phyloP scores from a whole-genome alignment of 306 rosid species.

The Lupinus albus region DNA sequence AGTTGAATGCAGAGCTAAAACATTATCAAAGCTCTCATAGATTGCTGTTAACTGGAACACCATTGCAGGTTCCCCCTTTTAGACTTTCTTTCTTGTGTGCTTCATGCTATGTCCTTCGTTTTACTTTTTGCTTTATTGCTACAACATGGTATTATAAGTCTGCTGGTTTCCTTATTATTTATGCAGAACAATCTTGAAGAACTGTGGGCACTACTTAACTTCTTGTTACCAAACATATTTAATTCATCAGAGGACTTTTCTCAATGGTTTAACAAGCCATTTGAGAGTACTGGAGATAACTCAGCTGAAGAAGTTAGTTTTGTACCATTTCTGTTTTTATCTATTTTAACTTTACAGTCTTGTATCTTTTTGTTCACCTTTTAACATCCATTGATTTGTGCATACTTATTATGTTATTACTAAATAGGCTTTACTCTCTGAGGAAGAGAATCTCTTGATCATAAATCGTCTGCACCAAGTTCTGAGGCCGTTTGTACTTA shows the following conservation, averaged over 20 bases:
- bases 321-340: slow-evolving; percentile 27
- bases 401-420: slow-evolving; percentile 27
- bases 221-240: slow-evolving; percentile 95
- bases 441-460: slow-evolving; percentile 99
- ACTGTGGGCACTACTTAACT: slow-evolving; percentile 95
- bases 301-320: slow-evolving; percentile 81
- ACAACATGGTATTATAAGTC: slow-evolving; percentile 31
- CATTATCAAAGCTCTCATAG: slow-evolving; percentile 96
- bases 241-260: slow-evolving; percentile 97
- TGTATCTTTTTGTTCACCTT: not conserved
- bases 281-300: slow-evolving; percentile 90
- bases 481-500: slow-evolving; percentile 95
- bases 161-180: slow-evolving; percentile 37
- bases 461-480: slow-evolving; percentile 99
- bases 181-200: slow-evolving; percentile 97
- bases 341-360: slow-evolving; percentile 25
- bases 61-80: slow-evolving; percentile 71
- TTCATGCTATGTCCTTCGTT: slow-evolving; percentile 17
- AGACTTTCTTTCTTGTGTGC: slow-evolving; percentile 24
- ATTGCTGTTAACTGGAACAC: slow-evolving; percentile 97
- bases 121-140: slow-evolving; percentile 1
- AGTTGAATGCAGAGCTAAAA: slow-evolving; percentile 91
- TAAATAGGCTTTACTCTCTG: slow-evolving; percentile 85
- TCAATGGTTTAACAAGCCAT: slow-evolving; percentile 99
- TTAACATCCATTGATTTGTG: slow-evolving; percentile 30